phyloP scores from a whole-genome alignment of 2,329 filamentous ascomycete genomes.

The Elsinoe australis region DNA sequence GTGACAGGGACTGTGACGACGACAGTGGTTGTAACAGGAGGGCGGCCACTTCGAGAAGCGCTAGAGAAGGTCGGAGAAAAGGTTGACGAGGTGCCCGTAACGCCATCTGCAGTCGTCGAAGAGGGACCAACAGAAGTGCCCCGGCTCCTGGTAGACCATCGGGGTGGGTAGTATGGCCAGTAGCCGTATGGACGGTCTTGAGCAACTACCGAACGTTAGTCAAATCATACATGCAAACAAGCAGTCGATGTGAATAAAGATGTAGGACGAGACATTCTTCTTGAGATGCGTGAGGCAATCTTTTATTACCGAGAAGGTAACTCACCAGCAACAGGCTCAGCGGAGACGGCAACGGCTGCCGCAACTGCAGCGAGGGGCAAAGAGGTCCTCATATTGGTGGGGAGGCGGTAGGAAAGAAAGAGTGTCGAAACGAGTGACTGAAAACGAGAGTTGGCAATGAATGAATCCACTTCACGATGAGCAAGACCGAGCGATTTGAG shows the following conservation, averaged over 20 bases:
- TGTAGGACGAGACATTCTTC: not conserved
- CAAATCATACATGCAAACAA: not conserved
- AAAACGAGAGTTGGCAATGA: not conserved
- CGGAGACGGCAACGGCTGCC: not conserved
- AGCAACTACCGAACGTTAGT: not conserved
- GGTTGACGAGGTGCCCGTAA: not conserved
- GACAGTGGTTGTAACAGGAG: not conserved
- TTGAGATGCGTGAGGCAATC: no score
- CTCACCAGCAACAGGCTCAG: constrained; percentile 2
- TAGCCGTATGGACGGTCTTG: not conserved
- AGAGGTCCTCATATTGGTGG: not conserved
- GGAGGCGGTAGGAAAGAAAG: not conserved
- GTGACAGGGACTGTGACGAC: not conserved
- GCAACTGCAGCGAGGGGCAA: not conserved
- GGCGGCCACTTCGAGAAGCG: not conserved
- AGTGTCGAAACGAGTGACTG: constrained; percentile 3
- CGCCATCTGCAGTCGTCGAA: not conserved
- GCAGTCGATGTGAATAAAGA: not conserved
- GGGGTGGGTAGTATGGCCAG: not conserved
- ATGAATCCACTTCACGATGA: constrained; percentile 6
- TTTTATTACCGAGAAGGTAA: not conserved
- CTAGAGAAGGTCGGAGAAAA: not conserved
- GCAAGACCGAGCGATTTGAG: not conserved
- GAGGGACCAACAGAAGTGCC: not conserved
- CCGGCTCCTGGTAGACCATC: not conserved